Evolutionary conservation across 441 rosid genomes (phyloP), one percentile per base, ranked within the genome.

Genomic region (Brassica balearica): DNA sequence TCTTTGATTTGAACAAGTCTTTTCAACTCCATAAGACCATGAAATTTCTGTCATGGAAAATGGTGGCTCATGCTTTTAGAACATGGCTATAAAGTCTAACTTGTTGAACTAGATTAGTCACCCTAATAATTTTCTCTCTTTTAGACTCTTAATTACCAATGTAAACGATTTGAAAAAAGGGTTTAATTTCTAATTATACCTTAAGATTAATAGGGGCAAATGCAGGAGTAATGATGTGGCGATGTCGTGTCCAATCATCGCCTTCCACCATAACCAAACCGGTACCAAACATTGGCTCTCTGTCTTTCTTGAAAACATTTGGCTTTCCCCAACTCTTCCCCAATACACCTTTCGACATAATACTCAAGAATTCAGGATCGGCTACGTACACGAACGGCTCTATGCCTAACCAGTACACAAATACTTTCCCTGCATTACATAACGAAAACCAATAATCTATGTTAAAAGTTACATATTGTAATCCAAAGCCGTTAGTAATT

Each of bases 321-420:
- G 99, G 98, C 68, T 96, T 96, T 73, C 99, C 99, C 99, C 99
- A 96, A 34, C 85, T 90, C 85, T 94, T 96, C 6, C 97, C 98
- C 91, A 87, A 61, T n/a, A 96, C 91, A 6, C 97, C 97, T 20
- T 80, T 68, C 4, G 95, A 85, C 91, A 89, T 87, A 27, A 63
- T 81, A 72, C 85, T 92, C n/a, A 96, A 87, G 78, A 96, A 96
- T 75, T 88, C 97, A 0, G 99, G 96, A 34, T 96, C 98, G 19
- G 98, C 98, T 4, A 96, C 85, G 82, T 91, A 92, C 67, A 96
- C 81, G 82, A 96, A 96, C 5, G 98, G 97, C 87, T 92, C 96
- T 55, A 92, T 88, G 5, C 99, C 99, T 58, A 93, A 83, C 99
- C 99, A 96, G 84, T 94, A 96, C 11, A 87, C 78, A 85, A 94